phyloP scores from a whole-genome alignment of 140 eudicot species.

The Cichorium intybus region DNA sequence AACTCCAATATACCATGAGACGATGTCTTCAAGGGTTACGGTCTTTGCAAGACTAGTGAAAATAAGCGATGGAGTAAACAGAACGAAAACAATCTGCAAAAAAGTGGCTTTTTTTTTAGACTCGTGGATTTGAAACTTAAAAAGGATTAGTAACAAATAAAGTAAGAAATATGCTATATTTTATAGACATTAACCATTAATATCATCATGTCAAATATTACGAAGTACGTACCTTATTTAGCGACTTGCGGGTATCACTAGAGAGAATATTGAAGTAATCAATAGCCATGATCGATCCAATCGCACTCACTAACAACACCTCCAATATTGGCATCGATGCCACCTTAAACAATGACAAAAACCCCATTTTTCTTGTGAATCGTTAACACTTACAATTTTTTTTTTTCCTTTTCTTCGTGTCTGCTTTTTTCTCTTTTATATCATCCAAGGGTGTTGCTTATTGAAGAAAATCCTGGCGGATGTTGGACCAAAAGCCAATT shows the following conservation, averaged over 20 bases:
- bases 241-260: constrained; percentile 45
- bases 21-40: constrained; percentile 67
- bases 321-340: constrained; percentile 70
- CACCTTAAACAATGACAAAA: constrained; percentile 57
- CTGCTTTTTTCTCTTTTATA: neutral
- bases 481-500: constrained; percentile 25
- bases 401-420: neutral
- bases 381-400: neutral
- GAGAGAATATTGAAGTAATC: constrained; percentile 55
- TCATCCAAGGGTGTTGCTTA: neutral
- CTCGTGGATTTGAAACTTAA: neutral
- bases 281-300: constrained; percentile 70
- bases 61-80: constrained; percentile 75
- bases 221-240: constrained; percentile 53
- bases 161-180: neutral
- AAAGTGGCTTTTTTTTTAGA: neutral
- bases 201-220: no score
- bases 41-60: constrained; percentile 73
- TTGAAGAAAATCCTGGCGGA: neutral
- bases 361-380: constrained; percentile 47
- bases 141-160: neutral
- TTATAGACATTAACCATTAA: no score
- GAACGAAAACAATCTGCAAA: constrained; percentile 72
- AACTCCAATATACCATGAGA: constrained; percentile 55
- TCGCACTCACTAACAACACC: constrained; percentile 43